Percentiles rank a stretch among this genome's conserved stretches.
These are phyloP conservation scores for Cercospora zeina DNA, from an alignment of 2,329 filamentous ascomycete species.

Conservation along the genomic window DNA sequence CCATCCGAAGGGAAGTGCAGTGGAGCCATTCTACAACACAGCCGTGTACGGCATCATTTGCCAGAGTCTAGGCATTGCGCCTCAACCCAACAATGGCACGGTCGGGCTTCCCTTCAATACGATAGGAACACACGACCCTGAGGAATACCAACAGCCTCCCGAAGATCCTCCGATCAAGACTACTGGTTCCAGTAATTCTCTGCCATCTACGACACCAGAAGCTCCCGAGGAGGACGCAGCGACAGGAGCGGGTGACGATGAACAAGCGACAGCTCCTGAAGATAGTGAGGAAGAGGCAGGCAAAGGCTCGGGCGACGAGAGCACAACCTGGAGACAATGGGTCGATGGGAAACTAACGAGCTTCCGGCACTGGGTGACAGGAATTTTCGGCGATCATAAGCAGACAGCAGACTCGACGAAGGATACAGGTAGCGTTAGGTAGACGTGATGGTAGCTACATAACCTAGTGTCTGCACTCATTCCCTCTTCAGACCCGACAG, in stretches of 20 bases:
- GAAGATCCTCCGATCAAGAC: constrained; percentile 27
- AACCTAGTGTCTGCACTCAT: neutral
- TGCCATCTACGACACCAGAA: neutral
- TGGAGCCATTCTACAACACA: constrained; percentile 84
- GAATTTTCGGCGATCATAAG: constrained; percentile 29
- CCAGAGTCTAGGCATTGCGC: constrained; percentile 74
- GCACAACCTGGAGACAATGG: constrained; percentile 38
- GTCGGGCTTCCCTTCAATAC: constrained; percentile 69
- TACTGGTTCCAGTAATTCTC: neutral
- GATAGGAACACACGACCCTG: constrained; percentile 57
- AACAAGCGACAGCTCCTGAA: neutral
- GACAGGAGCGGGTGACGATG: neutral
- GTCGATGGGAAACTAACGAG: constrained; percentile 37
- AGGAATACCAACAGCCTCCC: constrained; percentile 23
- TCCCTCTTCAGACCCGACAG: neutral
- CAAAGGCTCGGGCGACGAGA: neutral
- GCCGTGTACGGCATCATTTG: constrained; percentile 95
- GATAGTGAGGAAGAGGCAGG: neutral
- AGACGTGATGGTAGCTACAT: neutral
- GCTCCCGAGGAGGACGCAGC: neutral
- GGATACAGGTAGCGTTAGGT: constrained; percentile 3
- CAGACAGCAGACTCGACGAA: neutral
- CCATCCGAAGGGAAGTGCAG: constrained; percentile 74
- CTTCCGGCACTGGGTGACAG: constrained; percentile 39
- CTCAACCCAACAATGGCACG: constrained; percentile 84